These are phyloP conservation scores for Corchorus olitorius DNA, from an alignment of 345 rosid genomes.

Conservation along the genomic window DNA sequence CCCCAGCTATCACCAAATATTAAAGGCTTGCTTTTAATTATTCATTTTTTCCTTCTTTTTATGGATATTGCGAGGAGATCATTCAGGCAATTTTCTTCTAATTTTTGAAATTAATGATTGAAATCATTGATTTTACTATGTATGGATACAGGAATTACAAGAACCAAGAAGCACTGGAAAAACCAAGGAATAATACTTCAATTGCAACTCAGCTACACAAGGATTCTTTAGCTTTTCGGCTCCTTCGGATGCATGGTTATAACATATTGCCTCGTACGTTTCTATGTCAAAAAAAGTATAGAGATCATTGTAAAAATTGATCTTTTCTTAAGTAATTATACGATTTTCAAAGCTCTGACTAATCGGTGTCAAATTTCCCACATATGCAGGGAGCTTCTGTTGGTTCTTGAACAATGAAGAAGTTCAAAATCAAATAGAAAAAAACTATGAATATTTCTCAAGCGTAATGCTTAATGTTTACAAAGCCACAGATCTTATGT, in stretches of 20 bases:
- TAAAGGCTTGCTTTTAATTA: too few relatives aligned
- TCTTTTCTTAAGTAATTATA: too few relatives aligned
- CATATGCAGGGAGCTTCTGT: slow-evolving; percentile 48
- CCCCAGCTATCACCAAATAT: too few relatives aligned
- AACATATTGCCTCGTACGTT: slow-evolving; percentile 50
- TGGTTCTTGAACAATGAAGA: slow-evolving; percentile 53
- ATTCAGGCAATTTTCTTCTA: too few relatives aligned
- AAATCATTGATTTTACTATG: too few relatives aligned
- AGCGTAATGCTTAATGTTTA: slow-evolving; percentile 48
- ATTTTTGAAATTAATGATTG: too few relatives aligned
- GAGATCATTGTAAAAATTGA: too few relatives aligned
- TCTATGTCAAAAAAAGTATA: too few relatives aligned
- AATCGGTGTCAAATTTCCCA: neutral
- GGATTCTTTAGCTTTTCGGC: slow-evolving; percentile 59
- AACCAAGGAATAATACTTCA: slow-evolving; percentile 5
- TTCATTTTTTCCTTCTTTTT: too few relatives aligned
- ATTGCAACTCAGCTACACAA: slow-evolving; percentile 39
- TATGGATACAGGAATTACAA: slow-evolving; percentile 35
- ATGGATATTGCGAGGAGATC: too few relatives aligned
- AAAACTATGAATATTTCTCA: slow-evolving; percentile 34
- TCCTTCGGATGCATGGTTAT: slow-evolving; percentile 56
- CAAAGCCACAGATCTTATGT: slow-evolving; percentile 63
- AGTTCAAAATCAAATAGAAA: slow-evolving; percentile 33
- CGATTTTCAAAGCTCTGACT: neutral
- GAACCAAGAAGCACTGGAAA: slow-evolving; percentile 14